Evolutionary conservation across 768 basidiomycete species (phyloP), one percentile per base, ranked within the genome.

Genomic region (Phaeotremella skinneri): DNA sequence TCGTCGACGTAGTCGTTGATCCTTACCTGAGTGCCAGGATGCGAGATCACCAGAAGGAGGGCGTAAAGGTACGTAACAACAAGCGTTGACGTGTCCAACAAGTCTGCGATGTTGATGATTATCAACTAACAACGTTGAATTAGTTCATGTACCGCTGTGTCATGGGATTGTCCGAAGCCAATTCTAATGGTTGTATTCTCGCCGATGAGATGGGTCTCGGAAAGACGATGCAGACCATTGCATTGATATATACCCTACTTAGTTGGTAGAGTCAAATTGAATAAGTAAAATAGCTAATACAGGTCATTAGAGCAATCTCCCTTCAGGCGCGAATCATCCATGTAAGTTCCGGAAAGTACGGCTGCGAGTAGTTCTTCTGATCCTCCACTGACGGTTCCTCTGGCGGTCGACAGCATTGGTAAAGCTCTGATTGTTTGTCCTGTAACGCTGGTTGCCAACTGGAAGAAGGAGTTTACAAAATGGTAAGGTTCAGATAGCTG

Each of bases 191-290:
- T 0, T 93, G 91, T 67, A 96, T 99, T 64, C 82, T 99, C 31
- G 96, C 94, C 1, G 96, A 99, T 76, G 96, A 98, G 69, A 87
- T 93, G 93, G 94, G 94, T 50, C 83, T 99, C 50, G 96, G 96
- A n/a, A 99, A 99, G 80, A 96, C 92, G 1, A 58, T 74, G 50
- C 75, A 92, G 85, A 93, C 93, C 0, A 93, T 99, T 55, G 81
- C 86, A n/a, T 82, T 99, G 14, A 80, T 97, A 6, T 92, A 91
- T 88, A 97, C 91, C 0, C 79, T 99, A 9, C 82, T 99, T 20
- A 89, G 92, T 92, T 70, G 69, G 86, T 78, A 13, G 23, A n/a
- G 55, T 25, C 53, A 49, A 34, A 42, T 62, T 4, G 30, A 16
- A 51, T 13, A 45, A 6, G 11, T 9, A 45, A 45, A 45, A 6